Conservation (phyloP, 2,329 filamentous ascomycete species). For the Neocatenulostroma microsporum region DNA sequence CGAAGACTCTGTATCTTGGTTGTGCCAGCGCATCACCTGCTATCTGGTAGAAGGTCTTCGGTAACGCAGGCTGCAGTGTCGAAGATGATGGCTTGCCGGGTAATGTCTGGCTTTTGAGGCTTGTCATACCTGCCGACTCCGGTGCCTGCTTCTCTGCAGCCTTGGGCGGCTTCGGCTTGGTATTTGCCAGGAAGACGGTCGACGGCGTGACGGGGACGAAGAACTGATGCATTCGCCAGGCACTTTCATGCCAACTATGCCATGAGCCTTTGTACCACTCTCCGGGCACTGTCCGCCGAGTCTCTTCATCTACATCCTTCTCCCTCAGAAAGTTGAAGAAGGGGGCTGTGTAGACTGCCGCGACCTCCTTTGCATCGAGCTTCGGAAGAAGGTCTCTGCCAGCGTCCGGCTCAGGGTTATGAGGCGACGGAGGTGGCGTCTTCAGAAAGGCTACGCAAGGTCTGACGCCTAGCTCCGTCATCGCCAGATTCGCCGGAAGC, state of each 20-base stretch:
- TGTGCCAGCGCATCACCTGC: constrained; percentile 22
- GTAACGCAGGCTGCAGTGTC: constrained; percentile 23
- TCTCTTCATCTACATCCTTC: constrained; percentile 46
- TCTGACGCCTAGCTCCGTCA: constrained; percentile 43
- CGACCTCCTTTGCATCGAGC: constrained; percentile 83
- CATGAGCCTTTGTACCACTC: constrained; percentile 82
- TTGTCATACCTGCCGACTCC: neutral
- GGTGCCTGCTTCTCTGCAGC: constrained; percentile 2
- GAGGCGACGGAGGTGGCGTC: constrained; percentile 35
- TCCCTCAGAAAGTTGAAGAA: constrained; percentile 71
- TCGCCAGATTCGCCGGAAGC: constrained; percentile 54
- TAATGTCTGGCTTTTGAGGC: neutral
- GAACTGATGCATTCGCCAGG: constrained; percentile 90
- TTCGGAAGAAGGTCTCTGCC: constrained; percentile 49
- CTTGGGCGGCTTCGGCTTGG: constrained; percentile 12
- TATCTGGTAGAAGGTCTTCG: constrained; percentile 22
- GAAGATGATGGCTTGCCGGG: constrained; percentile 7
- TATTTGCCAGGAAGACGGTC: constrained; percentile 43
- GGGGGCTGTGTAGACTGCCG: constrained; percentile 84
- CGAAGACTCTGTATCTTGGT: constrained; percentile 70
- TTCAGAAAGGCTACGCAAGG: constrained; percentile 54
- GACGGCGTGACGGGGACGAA: constrained; percentile 72
- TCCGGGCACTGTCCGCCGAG: constrained; percentile 35
- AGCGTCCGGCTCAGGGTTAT: constrained; percentile 54
- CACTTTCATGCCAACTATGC: constrained; percentile 67